phyloP scores from a whole-genome alignment of 2,329 filamentous ascomycete species.

The Aureobasidium mangrovei region DNA sequence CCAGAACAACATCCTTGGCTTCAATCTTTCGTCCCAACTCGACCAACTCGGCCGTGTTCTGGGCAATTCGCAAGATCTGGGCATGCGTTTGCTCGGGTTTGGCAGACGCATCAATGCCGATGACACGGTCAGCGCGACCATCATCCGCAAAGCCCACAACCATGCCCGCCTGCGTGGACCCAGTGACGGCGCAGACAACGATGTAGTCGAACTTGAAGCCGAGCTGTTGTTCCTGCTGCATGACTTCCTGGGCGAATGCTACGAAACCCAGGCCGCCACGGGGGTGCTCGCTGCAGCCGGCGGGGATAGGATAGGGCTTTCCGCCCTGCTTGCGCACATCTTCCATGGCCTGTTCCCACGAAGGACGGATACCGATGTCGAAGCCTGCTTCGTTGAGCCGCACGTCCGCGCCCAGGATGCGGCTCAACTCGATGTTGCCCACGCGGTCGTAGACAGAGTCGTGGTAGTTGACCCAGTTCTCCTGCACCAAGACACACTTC shows the following conservation, averaged over 20 bases:
- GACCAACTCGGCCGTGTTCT: slow-evolving; percentile 53
- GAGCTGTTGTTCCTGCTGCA: slow-evolving; percentile 51
- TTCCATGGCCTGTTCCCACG: slow-evolving; percentile 45
- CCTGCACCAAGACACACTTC: slow-evolving; percentile 25
- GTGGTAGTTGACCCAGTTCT: slow-evolving; percentile 23
- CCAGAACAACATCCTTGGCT: slow-evolving; percentile 53
- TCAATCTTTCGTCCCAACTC: slow-evolving; percentile 54
- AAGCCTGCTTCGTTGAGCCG: slow-evolving; percentile 52
- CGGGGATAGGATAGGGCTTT: slow-evolving; percentile 64
- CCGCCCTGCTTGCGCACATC: slow-evolving; percentile 46
- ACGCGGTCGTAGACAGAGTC: slow-evolving; percentile 10
- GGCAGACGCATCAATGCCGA: slow-evolving; percentile 59
- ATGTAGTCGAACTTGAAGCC: slow-evolving; percentile 60
- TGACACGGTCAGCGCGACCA: slow-evolving; percentile 43
- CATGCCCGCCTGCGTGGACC: slow-evolving; percentile 62
- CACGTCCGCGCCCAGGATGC: slow-evolving; percentile 39
- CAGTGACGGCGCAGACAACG: slow-evolving; percentile 58
- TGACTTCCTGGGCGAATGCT: slow-evolving; percentile 61
- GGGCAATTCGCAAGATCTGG: slow-evolving; percentile 59
- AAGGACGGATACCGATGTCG: slow-evolving; percentile 55
- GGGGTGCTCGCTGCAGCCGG: slow-evolving; percentile 61
- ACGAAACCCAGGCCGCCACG: slow-evolving; percentile 63
- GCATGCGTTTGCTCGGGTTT: slow-evolving; percentile 53
- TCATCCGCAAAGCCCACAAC: slow-evolving; percentile 58
- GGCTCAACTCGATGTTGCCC: slow-evolving; percentile 19